Percentiles rank a stretch among this genome's conserved stretches.
Conservation (phyloP, 139 green algal genomes). For the Tetradesmus obliquus region DNA sequence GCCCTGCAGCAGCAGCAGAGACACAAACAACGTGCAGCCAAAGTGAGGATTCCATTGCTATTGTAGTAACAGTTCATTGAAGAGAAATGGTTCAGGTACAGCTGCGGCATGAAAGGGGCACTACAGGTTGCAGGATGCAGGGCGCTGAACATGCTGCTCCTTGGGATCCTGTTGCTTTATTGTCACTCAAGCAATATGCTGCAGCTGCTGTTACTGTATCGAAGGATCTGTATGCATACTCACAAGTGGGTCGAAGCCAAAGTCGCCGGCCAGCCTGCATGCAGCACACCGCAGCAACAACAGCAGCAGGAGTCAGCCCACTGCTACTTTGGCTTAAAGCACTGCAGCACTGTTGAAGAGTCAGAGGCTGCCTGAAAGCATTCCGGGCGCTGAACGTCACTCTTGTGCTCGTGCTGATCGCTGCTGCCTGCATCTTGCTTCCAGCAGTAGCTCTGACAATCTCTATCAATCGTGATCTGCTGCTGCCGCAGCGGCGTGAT, state of each 20-base stretch:
- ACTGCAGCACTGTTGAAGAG: background rate
- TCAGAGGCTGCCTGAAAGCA: background rate
- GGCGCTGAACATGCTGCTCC: background rate
- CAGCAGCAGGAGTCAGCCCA: background rate
- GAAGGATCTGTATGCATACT: background rate
- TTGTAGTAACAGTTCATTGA: background rate
- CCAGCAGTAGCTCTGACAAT: background rate
- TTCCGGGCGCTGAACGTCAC: background rate
- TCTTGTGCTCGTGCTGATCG: background rate
- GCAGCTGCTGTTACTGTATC: too few species aligned
- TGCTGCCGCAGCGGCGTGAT: background rate
- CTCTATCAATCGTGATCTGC: background rate
- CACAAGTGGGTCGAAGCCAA: conserved; percentile 65
- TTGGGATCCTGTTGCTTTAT: too few species aligned
- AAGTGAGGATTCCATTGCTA: background rate
- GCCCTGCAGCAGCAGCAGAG: conserved; percentile 56
- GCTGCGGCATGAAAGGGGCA: background rate
- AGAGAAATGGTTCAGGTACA: background rate
- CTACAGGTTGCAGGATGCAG: background rate
- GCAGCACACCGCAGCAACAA: background rate
- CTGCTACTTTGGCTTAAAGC: background rate
- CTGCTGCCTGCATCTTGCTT: background rate
- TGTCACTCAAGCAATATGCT: too few species aligned
- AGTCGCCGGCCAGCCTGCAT: conserved; percentile 60
- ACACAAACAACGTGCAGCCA: background rate